These are phyloP conservation scores for Poa annua DNA, from an alignment of 176 grass and related monocot genomes.

Conservation along the genomic window DNA sequence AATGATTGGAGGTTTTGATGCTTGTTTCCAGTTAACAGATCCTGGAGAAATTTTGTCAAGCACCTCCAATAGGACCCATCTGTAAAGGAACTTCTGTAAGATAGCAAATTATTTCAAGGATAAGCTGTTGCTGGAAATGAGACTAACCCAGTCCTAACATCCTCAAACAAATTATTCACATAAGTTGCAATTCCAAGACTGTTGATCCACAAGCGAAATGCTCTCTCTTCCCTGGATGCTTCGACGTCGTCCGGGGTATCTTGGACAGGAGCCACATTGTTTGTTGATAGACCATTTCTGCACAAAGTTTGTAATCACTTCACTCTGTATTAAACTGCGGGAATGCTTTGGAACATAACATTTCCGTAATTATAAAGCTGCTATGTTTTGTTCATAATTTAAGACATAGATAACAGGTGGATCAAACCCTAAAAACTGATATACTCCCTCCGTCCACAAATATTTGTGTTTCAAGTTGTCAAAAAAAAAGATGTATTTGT, in stretches of 20 bases:
- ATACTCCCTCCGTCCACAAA: too few species aligned
- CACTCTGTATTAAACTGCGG: not conserved
- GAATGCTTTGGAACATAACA: constrained; percentile 13
- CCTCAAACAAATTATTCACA: constrained; percentile 97
- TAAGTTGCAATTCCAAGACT: constrained; percentile 92
- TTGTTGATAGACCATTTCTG: constrained; percentile 87
- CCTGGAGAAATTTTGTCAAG: constrained; percentile 94
- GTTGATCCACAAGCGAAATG: constrained; percentile 96
- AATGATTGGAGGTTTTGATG: constrained; percentile 95
- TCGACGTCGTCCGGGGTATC: constrained; percentile 84
- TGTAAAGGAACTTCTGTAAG: constrained; percentile 45
- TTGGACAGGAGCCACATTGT: constrained; percentile 51
- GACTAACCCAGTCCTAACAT: constrained; percentile 87
- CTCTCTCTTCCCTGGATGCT: constrained; percentile 84
- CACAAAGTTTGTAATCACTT: constrained; percentile 43
- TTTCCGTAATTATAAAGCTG: not conserved
- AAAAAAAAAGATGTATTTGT: too few species aligned
- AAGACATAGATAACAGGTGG: constrained; percentile 7
- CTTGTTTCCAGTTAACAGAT: constrained; percentile 85
- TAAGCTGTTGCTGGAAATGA: not conserved
- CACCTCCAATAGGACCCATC: constrained; percentile 96
- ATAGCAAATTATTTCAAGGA: constrained; percentile 3
- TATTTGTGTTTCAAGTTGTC: too few species aligned
- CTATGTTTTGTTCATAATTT: not conserved
- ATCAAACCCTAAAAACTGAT: not conserved